Percentiles rank a stretch among this genome's conserved stretches.
Conservation (phyloP, 768 basidiomycete genomes). For the Lepiota venenata region DNA sequence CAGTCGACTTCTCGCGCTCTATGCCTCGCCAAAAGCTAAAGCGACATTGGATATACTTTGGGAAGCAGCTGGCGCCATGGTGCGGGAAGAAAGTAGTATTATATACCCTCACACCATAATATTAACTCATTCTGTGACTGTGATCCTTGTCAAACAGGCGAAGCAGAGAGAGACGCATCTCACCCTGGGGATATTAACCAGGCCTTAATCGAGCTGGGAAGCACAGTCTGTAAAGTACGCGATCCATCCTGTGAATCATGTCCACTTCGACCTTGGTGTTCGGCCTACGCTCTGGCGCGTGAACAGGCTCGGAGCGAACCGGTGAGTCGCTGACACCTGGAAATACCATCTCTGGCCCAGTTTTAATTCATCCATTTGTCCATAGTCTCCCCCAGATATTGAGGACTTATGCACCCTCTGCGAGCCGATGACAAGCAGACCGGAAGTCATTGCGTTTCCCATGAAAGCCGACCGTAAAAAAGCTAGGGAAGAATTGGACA, state of each 20-base stretch:
- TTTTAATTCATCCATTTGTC: not conserved
- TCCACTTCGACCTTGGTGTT: conserved; percentile 67
- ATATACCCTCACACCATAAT: not conserved
- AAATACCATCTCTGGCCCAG: not conserved
- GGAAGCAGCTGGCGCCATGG: conserved; percentile 69
- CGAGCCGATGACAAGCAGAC: conserved; percentile 42
- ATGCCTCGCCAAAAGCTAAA: conserved; percentile 81
- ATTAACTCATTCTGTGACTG: not conserved
- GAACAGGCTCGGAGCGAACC: conserved; percentile 6
- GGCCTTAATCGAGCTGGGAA: conserved; percentile 92
- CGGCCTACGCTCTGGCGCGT: conserved; percentile 43
- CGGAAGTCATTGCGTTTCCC: conserved; percentile 71
- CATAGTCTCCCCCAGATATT: conserved; percentile 43
- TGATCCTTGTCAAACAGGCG: conserved; percentile 1
- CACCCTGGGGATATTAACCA: conserved; percentile 85
- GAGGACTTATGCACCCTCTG: conserved; percentile 77
- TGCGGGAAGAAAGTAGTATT: conserved; percentile 35
- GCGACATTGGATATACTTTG: conserved; percentile 78
- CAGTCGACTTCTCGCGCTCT: conserved; percentile 76
- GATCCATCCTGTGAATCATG: conserved; percentile 74
- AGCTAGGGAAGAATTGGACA: conserved; percentile 78
- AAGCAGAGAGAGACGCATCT: not conserved
- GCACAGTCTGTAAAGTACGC: conserved; percentile 86
- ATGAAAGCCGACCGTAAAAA: conserved; percentile 85
- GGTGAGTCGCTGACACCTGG: not conserved